A percentile compares a stretch with the other conserved stretches of the same genome.
phyloP scores from a whole-genome alignment of 208 protist genomes.

The Cochliopodium minus region DNA sequence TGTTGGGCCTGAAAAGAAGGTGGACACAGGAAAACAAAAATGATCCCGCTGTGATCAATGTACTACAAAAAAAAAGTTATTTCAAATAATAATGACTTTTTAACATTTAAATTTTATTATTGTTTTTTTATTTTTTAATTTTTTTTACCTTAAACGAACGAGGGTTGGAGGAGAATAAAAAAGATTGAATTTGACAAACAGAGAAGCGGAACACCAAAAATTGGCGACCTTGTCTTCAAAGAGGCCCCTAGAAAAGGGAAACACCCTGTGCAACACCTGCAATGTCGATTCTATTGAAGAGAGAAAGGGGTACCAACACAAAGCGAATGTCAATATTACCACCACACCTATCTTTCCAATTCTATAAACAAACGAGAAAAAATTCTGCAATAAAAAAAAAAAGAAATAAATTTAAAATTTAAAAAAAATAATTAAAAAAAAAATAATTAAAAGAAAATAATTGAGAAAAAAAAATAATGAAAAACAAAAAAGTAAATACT shows the following conservation, averaged over 20 bases:
- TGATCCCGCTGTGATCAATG: too few relatives aligned
- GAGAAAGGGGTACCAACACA: constrained; percentile 30
- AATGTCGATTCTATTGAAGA: not conserved
- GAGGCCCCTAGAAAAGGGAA: constrained; percentile 54
- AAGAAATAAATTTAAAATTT: not conserved
- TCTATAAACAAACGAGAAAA: not conserved
- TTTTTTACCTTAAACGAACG: constrained; percentile 19
- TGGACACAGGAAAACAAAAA: too few relatives aligned
- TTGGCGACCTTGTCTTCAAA: constrained; percentile 78
- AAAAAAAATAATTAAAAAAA: not conserved
- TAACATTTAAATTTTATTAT: not conserved
- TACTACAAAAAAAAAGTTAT: constrained; percentile 4
- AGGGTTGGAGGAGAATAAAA: too few relatives aligned
- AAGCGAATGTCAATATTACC: constrained; percentile 22
- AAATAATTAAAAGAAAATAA: constrained; percentile 14
- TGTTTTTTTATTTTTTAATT: too few relatives aligned
- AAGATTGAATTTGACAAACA: constrained; percentile 30
- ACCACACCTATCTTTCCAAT: constrained; percentile 12
- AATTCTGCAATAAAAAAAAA: constrained; percentile 8
- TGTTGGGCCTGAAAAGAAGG: constrained; percentile 15
- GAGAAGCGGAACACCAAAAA: constrained; percentile 50
- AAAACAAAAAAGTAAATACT: constrained; percentile 3
- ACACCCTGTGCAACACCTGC: constrained; percentile 46
- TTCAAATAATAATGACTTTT: not conserved
- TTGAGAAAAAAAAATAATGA: constrained; percentile 9